phyloP scores from a whole-genome alignment of 1,284 basidiomycete species.

The Earliella scabrosa region DNA sequence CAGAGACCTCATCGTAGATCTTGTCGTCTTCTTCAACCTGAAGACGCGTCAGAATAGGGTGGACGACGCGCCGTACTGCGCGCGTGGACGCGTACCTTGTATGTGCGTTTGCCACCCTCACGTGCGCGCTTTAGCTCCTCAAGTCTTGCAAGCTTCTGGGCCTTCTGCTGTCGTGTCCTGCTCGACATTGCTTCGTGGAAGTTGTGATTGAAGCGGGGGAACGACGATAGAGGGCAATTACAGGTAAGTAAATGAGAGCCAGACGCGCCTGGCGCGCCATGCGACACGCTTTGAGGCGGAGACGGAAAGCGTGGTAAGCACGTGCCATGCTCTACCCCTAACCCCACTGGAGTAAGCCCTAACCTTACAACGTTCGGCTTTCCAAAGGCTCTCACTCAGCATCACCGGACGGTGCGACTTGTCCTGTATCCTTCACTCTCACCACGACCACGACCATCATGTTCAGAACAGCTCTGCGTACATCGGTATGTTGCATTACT shows the following conservation, averaged over 20 bases:
- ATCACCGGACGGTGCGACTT: slow-evolving; percentile 8
- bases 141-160: slow-evolving; percentile 37
- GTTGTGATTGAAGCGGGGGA: background rate
- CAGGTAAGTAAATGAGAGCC: too few species aligned
- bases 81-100: slow-evolving; percentile 36
- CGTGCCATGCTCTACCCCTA: slow-evolving; percentile 14
- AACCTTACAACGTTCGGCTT: slow-evolving; percentile 14
- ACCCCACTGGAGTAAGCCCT: slow-evolving; percentile 14
- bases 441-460: slow-evolving; percentile 39
- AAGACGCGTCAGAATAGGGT: background rate
- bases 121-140: slow-evolving; percentile 40
- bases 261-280: slow-evolving; percentile 25
- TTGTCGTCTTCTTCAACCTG: slow-evolving; percentile 62
- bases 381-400: slow-evolving; percentile 23
- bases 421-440: slow-evolving; percentile 3
- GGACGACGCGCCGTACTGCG: background rate
- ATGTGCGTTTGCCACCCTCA: slow-evolving; percentile 40
- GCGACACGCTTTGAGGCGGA: slow-evolving; percentile 37
- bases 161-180: slow-evolving; percentile 32
- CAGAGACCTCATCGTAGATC: slow-evolving; percentile 93
- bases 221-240: background rate
- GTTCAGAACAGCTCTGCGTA: slow-evolving; percentile 48
- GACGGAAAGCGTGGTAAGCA: slow-evolving; percentile 44
- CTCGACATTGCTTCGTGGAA: background rate
- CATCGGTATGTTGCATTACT: slow-evolving; percentile 41